Evolutionary conservation across 257 asterid species (phyloP).

Genomic region (Nicotiana paniculata): DNA sequence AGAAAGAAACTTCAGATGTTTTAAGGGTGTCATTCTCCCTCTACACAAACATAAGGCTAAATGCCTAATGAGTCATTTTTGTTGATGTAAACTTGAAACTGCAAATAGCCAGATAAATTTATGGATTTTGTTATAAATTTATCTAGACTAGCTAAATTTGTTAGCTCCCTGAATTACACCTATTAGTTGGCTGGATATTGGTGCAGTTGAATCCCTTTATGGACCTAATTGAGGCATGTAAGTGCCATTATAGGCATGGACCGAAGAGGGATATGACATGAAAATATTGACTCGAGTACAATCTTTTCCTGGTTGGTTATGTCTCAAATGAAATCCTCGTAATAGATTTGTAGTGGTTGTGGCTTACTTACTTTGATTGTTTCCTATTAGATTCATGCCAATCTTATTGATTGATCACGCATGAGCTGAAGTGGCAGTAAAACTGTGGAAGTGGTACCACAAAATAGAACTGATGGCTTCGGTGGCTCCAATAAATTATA

Average conservation of each 20-base stretch:
- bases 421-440: not conserved
- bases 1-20: too few relatives aligned
- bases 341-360: not conserved
- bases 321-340: not conserved
- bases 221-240: slow-evolving; percentile 1
- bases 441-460: not conserved
- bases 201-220: not conserved
- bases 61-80: too few relatives aligned
- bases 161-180: not conserved
- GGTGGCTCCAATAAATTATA: not conserved
- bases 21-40: too few relatives aligned
- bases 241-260: not conserved
- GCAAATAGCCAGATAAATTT: too few relatives aligned
- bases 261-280: not conserved
- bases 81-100: too few relatives aligned
- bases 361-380: not conserved
- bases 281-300: not conserved
- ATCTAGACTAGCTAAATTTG: too few relatives aligned
- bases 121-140: too few relatives aligned
- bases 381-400: not conserved
- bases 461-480: not conserved
- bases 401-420: not conserved
- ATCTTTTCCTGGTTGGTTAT: not conserved
- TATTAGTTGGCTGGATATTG: not conserved
- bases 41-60: too few relatives aligned